A percentile compares a stretch with the other conserved stretches of the same genome.
phyloP scores from a whole-genome alignment of 2,329 filamentous ascomycete species.

The Exutisphaerella laricina region DNA sequence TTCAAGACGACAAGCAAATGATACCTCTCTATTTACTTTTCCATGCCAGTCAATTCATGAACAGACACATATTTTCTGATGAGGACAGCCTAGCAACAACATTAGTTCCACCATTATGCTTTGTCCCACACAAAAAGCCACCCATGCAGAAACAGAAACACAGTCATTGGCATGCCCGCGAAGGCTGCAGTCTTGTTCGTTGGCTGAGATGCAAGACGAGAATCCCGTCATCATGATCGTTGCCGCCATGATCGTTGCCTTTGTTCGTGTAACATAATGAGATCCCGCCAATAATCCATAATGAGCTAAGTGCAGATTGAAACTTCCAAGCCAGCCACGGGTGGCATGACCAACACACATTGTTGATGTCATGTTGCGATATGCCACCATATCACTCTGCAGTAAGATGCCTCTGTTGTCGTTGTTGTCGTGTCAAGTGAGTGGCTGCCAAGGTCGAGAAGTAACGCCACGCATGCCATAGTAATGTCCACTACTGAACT shows the following conservation, averaged over 20 bases:
- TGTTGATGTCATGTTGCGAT: slow-evolving; percentile 24
- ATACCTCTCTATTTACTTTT: slow-evolving; percentile 21
- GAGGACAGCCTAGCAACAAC: neutral
- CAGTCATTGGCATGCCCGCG: slow-evolving; percentile 17
- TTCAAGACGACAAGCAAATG: slow-evolving; percentile 13
- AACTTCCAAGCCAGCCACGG: slow-evolving; percentile 17
- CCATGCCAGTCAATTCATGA: slow-evolving; percentile 18
- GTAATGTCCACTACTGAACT: slow-evolving; percentile 18
- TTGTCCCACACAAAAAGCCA: neutral
- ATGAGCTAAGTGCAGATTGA: slow-evolving; percentile 21
- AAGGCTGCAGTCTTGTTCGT: slow-evolving; percentile 24
- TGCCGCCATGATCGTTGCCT: slow-evolving; percentile 11
- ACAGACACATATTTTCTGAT: too few species aligned
- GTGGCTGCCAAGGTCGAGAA: slow-evolving; percentile 19
- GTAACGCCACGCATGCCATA: slow-evolving; percentile 14
- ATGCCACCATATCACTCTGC: slow-evolving; percentile 24
- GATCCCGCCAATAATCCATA: slow-evolving; percentile 14
- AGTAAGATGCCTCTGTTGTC: slow-evolving; percentile 10
- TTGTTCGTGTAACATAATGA: slow-evolving; percentile 10
- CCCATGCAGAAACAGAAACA: slow-evolving; percentile 8
- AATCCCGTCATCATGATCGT: slow-evolving; percentile 10
- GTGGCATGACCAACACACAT: slow-evolving; percentile 28
- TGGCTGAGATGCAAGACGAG: slow-evolving; percentile 8
- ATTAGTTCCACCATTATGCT: neutral
- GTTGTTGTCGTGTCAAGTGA: slow-evolving; percentile 15